Conservation (phyloP, 805 yeast genomes). For the Teunomyces funiuensis region DNA sequence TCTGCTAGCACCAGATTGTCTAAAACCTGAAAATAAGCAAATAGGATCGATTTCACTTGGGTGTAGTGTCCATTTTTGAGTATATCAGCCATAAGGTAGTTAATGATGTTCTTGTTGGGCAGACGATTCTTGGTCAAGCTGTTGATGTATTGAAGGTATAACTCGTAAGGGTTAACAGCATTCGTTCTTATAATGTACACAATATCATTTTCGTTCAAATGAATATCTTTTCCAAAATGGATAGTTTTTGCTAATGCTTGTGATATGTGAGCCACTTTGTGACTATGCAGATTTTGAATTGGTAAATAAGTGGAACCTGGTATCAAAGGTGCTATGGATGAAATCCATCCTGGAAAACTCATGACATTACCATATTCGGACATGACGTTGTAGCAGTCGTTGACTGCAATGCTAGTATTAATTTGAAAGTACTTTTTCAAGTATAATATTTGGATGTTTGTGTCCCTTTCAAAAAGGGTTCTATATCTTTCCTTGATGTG, state of each 20-base stretch:
- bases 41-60: slow-evolving; percentile 5
- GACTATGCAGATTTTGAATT: slow-evolving; percentile 1
- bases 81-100: slow-evolving; percentile 9
- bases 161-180: slow-evolving; percentile 7
- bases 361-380: slow-evolving; percentile 1
- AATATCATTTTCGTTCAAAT: slow-evolving; percentile 10
- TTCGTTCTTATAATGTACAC: slow-evolving; percentile 8
- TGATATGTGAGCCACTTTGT: slow-evolving; percentile 1
- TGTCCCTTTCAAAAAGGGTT: background rate
- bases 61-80: background rate
- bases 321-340: slow-evolving; percentile 4
- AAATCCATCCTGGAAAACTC: slow-evolving; percentile 14
- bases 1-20: slow-evolving; percentile 8
- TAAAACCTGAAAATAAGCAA: slow-evolving; percentile 4
- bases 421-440: slow-evolving; percentile 8
- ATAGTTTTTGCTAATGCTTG: slow-evolving; percentile 2
- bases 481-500: background rate
- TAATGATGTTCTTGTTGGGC: slow-evolving; percentile 12
- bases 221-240: background rate
- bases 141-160: slow-evolving; percentile 10
- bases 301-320: slow-evolving; percentile 3
- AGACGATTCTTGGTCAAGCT: slow-evolving; percentile 3
- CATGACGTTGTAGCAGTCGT: background rate
- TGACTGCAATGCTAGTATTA: slow-evolving; percentile 3
- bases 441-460: slow-evolving; percentile 6